Percentiles rank a stretch among this genome's conserved stretches.
These are phyloP conservation scores for Epichloe sp. DNA, from an alignment of 2,329 filamentous ascomycete genomes.

Conservation along the genomic window DNA sequence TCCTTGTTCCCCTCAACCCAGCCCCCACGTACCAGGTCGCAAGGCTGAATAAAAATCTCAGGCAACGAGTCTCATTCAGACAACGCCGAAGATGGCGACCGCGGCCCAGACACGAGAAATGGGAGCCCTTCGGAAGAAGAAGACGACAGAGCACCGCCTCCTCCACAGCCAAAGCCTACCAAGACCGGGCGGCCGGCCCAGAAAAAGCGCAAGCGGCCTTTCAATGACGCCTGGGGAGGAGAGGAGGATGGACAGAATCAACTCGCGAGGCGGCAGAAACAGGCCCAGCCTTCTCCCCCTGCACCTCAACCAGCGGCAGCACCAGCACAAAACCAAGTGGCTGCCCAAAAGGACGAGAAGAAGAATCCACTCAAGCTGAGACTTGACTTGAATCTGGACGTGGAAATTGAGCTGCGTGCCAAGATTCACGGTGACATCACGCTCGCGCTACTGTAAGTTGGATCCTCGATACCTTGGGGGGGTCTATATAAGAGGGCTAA, in stretches of 20 bases:
- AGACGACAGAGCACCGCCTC: conserved; percentile 1
- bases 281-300: conserved; percentile 4
- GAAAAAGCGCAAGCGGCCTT: conserved; percentile 4
- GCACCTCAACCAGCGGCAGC: conserved; percentile 8
- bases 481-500: not conserved
- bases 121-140: conserved; percentile 9
- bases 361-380: conserved; percentile 53
- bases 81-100: conserved; percentile 6
- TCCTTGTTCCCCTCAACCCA: not conserved
- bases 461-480: not conserved
- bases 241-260: conserved; percentile 8
- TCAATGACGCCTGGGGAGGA: conserved; percentile 3
- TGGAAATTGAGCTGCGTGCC: conserved; percentile 69
- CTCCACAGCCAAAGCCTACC: conserved; percentile 1
- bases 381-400: conserved; percentile 63
- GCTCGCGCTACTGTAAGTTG: conserved; percentile 53
- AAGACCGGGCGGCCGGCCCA: not conserved
- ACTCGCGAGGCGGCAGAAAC: conserved; percentile 16
- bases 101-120: conserved; percentile 6
- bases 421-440: conserved; percentile 68
- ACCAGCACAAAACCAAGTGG: conserved; percentile 10
- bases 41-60: not conserved
- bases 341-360: conserved; percentile 16
- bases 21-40: not conserved
- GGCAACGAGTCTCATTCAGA: conserved; percentile 5